Conservation (phyloP, 768 basidiomycete genomes). For the Pleurotus platypus region DNA sequence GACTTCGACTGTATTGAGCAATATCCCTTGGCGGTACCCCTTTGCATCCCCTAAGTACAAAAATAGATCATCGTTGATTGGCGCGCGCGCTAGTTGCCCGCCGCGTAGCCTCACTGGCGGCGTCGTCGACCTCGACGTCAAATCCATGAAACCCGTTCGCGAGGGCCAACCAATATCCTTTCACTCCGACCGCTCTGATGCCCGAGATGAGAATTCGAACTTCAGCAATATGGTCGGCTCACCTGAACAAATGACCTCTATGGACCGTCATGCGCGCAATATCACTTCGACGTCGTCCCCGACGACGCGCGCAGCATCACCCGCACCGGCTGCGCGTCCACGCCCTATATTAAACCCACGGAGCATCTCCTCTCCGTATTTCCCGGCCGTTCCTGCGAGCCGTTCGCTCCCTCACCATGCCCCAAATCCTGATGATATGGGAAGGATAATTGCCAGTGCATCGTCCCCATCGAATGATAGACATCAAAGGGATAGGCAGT, state of each 20-base stretch:
- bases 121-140: too few relatives aligned
- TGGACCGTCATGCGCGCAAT: not conserved
- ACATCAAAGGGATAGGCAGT: slow-evolving; percentile 26
- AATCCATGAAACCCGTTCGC: not conserved
- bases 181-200: not conserved
- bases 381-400: slow-evolving; percentile 9
- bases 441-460: slow-evolving; percentile 10
- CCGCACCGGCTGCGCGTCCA: not conserved
- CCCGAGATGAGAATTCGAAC: not conserved
- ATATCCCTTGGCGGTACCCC: too few relatives aligned
- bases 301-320: not conserved
- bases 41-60: too few relatives aligned
- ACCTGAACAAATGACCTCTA: slow-evolving; percentile 16
- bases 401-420: slow-evolving; percentile 7
- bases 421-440: slow-evolving; percentile 12
- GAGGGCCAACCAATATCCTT: not conserved
- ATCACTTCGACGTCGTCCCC: slow-evolving; percentile 1
- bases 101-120: too few relatives aligned
- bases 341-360: slow-evolving; percentile 16
- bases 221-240: slow-evolving; percentile 18
- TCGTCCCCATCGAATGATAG: slow-evolving; percentile 17
- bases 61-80: too few relatives aligned
- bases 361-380: slow-evolving; percentile 17
- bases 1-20: too few relatives aligned
- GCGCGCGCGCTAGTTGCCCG: too few relatives aligned